Base-by-base conservation (phyloP, 768 basidiomycete species). In the Suillus subaureus region DNA sequence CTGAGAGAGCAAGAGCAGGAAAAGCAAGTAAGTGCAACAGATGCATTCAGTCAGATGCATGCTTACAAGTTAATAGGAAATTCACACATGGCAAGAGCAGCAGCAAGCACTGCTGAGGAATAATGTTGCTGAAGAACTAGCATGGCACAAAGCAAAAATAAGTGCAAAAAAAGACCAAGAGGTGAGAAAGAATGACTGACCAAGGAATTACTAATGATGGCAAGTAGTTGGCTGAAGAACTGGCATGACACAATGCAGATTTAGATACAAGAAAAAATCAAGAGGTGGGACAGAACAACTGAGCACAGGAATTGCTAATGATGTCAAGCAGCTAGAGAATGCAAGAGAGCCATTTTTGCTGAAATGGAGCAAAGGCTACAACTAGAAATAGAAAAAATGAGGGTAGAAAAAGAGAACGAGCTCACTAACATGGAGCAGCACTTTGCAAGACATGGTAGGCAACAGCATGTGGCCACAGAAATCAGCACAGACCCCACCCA, bases 341-440 rank as follows among this genome's bases (percentile, higher is more conserved):
- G 2, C 23, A 12, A 49, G 47, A 49, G 6, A 49, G 23, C 12
- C 12, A 49, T 49, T 23, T 18, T 2, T 15, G 42, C 62, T 11
- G 31, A 63, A 5, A 37, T 63, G 9, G 62, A 63, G 37, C 31
- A 6, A 52, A 49, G 23, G 16, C 26, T 54, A 31, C 58, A 54
- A 28, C 47, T 61, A 60, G 60, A 61, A 33, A 16, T 65, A 16
- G 39, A 45, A 33, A 61, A 51, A 33, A 12, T 65, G 58, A 35
- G 26, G 64, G 67, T 42, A 9, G 61, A 52, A 37, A 67, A 67
- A 57, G 61, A 43, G 49, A 58, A n/a, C 28, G 64, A 67, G 7
- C 61, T 67, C 13, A 49, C 64, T 23, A 67, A 62, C 47, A 67
- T 67, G 13, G 64, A 67, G 43, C 67, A 67, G n/a, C 7, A 40